These are phyloP conservation scores for Blastobotrys arbuscula DNA, from an alignment of 1,139 yeast species.

Conservation along the genomic window DNA sequence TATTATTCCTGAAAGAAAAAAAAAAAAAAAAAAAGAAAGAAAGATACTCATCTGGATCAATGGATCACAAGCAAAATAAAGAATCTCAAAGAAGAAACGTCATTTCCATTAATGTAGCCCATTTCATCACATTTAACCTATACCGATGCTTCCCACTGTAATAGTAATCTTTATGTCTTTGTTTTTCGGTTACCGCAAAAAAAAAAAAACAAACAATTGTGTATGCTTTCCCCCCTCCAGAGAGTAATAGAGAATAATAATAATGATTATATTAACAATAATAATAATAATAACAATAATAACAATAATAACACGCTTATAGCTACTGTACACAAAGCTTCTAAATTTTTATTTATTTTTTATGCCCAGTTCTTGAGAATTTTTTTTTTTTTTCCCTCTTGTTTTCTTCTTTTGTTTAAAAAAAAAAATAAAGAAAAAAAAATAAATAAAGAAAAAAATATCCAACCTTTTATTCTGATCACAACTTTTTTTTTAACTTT, in stretches of 20 bases:
- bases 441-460: constrained; percentile 3
- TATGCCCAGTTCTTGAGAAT: not conserved
- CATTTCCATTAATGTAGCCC: no score
- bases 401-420: not conserved
- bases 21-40: no score
- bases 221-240: no score
- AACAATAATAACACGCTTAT: no score
- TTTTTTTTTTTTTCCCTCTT: not conserved
- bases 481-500: not conserved
- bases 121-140: no score
- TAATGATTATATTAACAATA: no score
- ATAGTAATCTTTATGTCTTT: no score
- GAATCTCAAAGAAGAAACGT: not conserved
- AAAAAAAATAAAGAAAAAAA: not conserved
- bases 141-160: no score
- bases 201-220: no score
- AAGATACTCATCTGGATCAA: not conserved
- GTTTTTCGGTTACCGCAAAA: no score
- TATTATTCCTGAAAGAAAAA: no score
- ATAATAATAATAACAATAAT: not conserved
- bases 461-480: constrained; percentile 10
- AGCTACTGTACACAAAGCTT: not conserved
- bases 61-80: not conserved
- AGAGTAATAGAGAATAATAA: no score
- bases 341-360: not conserved